Conservation (phyloP, 2,329 filamentous ascomycete genomes). For the Orbilia blumenaviensis region DNA sequence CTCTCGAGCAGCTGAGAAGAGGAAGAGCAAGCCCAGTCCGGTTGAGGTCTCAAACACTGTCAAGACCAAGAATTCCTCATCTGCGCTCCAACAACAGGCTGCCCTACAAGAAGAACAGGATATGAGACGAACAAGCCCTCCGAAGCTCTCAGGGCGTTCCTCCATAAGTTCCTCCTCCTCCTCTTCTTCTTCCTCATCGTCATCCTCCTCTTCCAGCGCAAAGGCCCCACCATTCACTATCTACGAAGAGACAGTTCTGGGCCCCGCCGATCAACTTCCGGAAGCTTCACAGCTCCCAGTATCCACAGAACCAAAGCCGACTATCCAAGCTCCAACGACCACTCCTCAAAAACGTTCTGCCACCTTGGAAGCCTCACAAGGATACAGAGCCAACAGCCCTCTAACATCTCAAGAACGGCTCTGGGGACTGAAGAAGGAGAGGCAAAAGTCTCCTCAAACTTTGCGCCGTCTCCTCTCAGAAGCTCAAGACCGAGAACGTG, state of each 20-base stretch:
- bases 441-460: background rate
- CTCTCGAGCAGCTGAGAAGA: background rate
- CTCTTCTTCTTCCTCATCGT: too few species aligned
- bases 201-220: background rate
- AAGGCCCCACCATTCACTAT: background rate
- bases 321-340: background rate
- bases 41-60: background rate
- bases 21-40: background rate
- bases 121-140: background rate
- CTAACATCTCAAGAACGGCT: background rate
- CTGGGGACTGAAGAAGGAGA: background rate
- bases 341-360: background rate
- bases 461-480: background rate
- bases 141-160: background rate
- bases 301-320: background rate
- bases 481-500: conserved; percentile 5
- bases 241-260: background rate
- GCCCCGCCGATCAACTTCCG: background rate
- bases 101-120: background rate
- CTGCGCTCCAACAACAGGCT: background rate
- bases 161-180: background rate
- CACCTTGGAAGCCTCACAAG: background rate
- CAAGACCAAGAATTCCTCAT: background rate
- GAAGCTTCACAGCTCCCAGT: background rate
- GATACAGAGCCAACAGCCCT: background rate